Conservation (phyloP, 495 filamentous ascomycete species). For the Lasiosphaeria ovina region DNA sequence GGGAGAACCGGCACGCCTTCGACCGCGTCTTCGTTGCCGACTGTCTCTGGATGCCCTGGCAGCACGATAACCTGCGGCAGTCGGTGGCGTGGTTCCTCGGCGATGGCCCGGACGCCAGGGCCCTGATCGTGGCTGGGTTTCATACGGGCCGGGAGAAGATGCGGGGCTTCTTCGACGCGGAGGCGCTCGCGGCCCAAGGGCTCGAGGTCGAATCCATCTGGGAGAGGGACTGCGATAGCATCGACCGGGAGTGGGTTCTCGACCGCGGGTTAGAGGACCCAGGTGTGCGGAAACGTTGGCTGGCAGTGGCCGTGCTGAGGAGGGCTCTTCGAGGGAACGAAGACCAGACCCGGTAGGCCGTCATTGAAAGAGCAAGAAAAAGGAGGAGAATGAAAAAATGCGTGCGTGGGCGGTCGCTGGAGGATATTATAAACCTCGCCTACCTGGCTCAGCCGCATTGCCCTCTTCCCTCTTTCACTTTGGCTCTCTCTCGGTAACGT, state of each 20-base stretch:
- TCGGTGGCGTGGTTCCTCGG: slow-evolving; percentile 72
- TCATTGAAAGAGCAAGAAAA: neutral
- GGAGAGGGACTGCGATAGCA: slow-evolving; percentile 69
- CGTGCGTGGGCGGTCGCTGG: too few species aligned
- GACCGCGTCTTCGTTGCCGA: slow-evolving; percentile 76
- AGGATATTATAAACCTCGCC: too few species aligned
- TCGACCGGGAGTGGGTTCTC: slow-evolving; percentile 64
- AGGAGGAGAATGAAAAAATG: slow-evolving; percentile 3
- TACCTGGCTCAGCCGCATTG: too few species aligned
- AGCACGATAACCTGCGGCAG: slow-evolving; percentile 68
- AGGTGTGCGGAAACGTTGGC: slow-evolving; percentile 70
- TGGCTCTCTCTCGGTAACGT: too few species aligned
- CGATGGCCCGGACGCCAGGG: slow-evolving; percentile 46
- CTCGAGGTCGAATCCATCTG: slow-evolving; percentile 68
- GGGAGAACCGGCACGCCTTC: slow-evolving; percentile 49
- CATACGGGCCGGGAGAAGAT: slow-evolving; percentile 79
- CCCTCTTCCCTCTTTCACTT: too few species aligned
- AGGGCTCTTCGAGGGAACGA: slow-evolving; percentile 8
- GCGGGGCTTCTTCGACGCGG: slow-evolving; percentile 64
- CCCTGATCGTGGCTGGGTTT: slow-evolving; percentile 73
- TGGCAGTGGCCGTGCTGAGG: slow-evolving; percentile 64
- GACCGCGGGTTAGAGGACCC: slow-evolving; percentile 63
- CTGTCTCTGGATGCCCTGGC: slow-evolving; percentile 79
- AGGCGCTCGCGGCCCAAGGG: slow-evolving; percentile 53
- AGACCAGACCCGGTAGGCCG: neutral